phyloP scores from a whole-genome alignment of 352 stramenopile genomes.

The Discostella stelligera region DNA sequence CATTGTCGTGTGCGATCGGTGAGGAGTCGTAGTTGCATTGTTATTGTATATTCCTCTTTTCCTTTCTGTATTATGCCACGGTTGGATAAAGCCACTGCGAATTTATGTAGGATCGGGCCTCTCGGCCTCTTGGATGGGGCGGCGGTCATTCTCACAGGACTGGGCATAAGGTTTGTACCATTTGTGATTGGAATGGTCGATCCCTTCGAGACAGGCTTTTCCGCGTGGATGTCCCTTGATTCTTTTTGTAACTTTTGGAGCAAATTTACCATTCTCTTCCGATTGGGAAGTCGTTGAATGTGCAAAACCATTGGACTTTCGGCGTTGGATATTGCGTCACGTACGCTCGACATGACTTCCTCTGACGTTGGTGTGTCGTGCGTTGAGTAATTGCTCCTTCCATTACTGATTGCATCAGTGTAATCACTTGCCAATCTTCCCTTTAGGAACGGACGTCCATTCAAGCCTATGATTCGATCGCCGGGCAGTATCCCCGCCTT shows the following conservation, averaged over 20 bases:
- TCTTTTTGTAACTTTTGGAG: conserved; percentile 16
- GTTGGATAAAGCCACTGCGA: conserved; percentile 43
- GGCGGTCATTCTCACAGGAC: background rate
- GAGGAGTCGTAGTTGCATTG: conserved; percentile 57
- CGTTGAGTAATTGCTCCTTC: background rate
- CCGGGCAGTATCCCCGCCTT: conserved; percentile 47
- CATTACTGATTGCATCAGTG: conserved; percentile 11
- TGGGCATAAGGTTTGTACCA: background rate
- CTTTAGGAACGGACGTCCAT: conserved; percentile 58
- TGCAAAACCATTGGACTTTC: conserved; percentile 60
- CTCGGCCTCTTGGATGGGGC: conserved; percentile 15
- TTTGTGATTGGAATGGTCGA: background rate
- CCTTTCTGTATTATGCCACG: conserved; percentile 42
- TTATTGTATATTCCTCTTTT: conserved; percentile 51
- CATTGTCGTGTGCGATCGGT: conserved; percentile 64
- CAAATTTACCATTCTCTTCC: conserved; percentile 7
- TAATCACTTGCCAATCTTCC: conserved; percentile 20
- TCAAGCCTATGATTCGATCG: conserved; percentile 71
- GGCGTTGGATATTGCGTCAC: conserved; percentile 32
- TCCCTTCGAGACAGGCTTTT: conserved; percentile 5
- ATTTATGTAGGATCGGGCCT: conserved; percentile 54
- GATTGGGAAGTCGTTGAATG: conserved; percentile 36
- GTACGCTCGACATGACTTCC: conserved; percentile 38
- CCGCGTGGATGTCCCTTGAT: conserved; percentile 1
- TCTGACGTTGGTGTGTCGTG: conserved; percentile 13